Percentiles rank a stretch among this genome's conserved stretches.
These are phyloP conservation scores for Osmanthus fragrans DNA, from an alignment of 257 asterid species.

Conservation along the genomic window DNA sequence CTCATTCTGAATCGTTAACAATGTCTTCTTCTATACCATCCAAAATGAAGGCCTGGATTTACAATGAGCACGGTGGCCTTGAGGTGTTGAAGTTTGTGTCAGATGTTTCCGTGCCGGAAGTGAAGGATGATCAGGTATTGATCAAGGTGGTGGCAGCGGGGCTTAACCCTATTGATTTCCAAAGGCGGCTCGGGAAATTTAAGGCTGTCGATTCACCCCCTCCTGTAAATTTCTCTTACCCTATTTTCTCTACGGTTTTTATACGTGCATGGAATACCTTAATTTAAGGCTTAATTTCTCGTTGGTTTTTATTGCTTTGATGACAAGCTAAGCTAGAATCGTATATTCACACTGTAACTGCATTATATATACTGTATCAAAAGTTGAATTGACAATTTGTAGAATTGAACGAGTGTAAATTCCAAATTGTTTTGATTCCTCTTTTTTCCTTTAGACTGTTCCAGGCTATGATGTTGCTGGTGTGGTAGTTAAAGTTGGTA, in stretches of 20 bases:
- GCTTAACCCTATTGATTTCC: constrained; percentile 83
- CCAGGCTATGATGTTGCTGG: constrained; percentile 98
- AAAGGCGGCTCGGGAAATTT: constrained; percentile 73
- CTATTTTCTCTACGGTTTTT: background rate
- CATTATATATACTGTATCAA: too few species aligned
- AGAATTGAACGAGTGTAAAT: too few species aligned
- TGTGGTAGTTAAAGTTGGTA: constrained; percentile 80
- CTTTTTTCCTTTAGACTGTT: constrained; percentile 49
- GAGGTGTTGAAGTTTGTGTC: constrained; percentile 69
- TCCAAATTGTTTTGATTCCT: background rate
- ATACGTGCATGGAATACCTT: background rate
- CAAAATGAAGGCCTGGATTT: constrained; percentile 83
- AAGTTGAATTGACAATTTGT: too few species aligned
- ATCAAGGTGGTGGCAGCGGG: constrained; percentile 85
- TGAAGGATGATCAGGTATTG: constrained; percentile 76
- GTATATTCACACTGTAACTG: too few species aligned
- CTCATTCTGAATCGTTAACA: constrained; percentile 43
- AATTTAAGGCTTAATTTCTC: too few species aligned
- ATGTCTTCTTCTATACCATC: constrained; percentile 46
- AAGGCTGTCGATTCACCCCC: constrained; percentile 91
- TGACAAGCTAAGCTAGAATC: too few species aligned
- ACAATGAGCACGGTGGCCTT: constrained; percentile 70
- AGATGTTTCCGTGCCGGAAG: constrained; percentile 56
- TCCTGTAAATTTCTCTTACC: constrained; percentile 50
- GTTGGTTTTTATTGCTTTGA: background rate